Evolutionary conservation across 2,329 filamentous ascomycete species (phyloP).

Genomic region (Colletotrichum karsti): DNA sequence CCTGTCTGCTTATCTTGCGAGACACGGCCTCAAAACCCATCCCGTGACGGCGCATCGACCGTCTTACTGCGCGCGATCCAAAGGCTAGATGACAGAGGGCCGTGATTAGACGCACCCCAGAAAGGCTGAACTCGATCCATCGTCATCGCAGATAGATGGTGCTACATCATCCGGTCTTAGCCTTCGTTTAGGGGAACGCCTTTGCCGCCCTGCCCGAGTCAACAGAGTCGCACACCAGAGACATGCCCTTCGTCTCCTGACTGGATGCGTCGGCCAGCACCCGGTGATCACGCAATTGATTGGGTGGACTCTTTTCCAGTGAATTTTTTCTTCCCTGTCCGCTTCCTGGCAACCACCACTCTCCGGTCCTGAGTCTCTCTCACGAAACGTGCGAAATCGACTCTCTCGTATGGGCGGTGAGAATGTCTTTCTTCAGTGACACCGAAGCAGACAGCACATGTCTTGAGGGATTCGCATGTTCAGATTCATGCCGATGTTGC

Average conservation of each 20-base stretch:
- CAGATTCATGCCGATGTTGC: slow-evolving; percentile 3
- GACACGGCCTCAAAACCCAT: neutral
- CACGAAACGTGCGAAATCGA: neutral
- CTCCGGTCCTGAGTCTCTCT: neutral
- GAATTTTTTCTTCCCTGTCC: neutral
- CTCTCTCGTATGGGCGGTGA: neutral
- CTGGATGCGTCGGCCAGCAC: slow-evolving; percentile 20
- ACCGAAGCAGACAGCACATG: neutral
- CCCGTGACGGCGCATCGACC: slow-evolving; percentile 20
- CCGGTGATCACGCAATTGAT: slow-evolving; percentile 26
- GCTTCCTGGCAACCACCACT: slow-evolving; percentile 7
- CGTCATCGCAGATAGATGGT: neutral
- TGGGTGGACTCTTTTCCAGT: slow-evolving; percentile 20
- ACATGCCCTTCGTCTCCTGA: neutral
- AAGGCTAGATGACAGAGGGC: neutral
- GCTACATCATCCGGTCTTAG: slow-evolving; percentile 4
- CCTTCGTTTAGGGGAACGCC: neutral
- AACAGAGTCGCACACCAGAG: neutral
- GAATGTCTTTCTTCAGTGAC: neutral
- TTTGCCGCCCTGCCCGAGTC: neutral
- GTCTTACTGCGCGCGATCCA: slow-evolving; percentile 4
- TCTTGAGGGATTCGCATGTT: slow-evolving; percentile 11
- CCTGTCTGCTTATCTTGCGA: neutral
- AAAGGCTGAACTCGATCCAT: neutral
- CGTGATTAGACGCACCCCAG: neutral